Base-by-base conservation (phyloP, 2,329 filamentous ascomycete genomes). In the Penicillium griseofulvum region DNA sequence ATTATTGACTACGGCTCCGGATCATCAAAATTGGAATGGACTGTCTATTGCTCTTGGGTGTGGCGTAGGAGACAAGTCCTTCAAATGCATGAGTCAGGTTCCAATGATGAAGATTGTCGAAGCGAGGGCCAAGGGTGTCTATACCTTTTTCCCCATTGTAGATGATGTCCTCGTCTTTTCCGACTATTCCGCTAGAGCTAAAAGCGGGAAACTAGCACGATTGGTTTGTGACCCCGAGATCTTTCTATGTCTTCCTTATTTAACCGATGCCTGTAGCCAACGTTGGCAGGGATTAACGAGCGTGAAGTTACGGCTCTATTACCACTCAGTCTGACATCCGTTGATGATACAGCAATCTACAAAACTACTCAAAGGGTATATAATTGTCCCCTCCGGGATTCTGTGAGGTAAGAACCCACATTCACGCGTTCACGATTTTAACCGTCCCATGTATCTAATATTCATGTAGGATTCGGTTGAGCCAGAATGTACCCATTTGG, bases 401-500 rank as follows among this genome's bases (percentile, higher is more conserved):
- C 51, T 34, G 22, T 42, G 22, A 49, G 29, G 44, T 53, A 17
- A 34, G 44, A 31, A 39, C 12, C 14, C 1, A 14, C n/a, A 37
- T 33, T 11, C 22, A 22, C 22, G 22, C 2, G 22, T 22, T 22
- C 22, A 22, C 22, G 22, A 3, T 22, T 22, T 22, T 22, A 22
- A 2, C 22, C 22, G 22, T 4, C 22, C 2, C 22, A 22, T 22
- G 22, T 22, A 10, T 43, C 42, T 46, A 34, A 52, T 17, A 17
- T 53, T 17, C n/a, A 33, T 34, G 1, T 28, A 51, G 46, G n/a
- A 44, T 51, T 28, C 55, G 45, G 29, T 10, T 54, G 24, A 34
- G 41, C n/a, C 29, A 45, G 4, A 9, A 50, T n/a, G 37, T 57
- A 62, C 64, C 69, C 1, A 74, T 72, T 5, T 78, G 70, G 61